phyloP scores from a whole-genome alignment of 2,329 filamentous ascomycete species.

The Emmonsia crescens region DNA sequence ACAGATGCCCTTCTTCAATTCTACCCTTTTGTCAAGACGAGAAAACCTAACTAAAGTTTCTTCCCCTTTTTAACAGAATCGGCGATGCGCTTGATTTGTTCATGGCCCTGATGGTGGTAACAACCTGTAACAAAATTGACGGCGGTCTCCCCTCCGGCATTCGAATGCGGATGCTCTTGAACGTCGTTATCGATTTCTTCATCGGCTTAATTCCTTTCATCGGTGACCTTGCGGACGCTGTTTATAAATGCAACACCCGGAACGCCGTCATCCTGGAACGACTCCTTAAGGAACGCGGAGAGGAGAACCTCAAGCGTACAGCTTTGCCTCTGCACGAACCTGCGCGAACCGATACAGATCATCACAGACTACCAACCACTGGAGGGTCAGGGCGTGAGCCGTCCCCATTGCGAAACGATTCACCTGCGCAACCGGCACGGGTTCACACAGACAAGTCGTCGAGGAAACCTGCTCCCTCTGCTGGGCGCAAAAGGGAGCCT shows the following conservation, averaged over 20 bases:
- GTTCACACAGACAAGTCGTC: not conserved
- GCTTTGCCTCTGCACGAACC: constrained; percentile 1
- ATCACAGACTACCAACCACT: constrained; percentile 12
- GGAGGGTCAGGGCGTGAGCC: not conserved
- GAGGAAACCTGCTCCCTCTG: not conserved
- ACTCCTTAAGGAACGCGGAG: constrained; percentile 32
- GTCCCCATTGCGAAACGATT: not conserved
- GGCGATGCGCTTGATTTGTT: constrained; percentile 66
- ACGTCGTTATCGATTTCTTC: constrained; percentile 48
- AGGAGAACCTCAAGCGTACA: constrained; percentile 12
- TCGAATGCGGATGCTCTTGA: constrained; percentile 64
- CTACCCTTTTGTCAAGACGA: not conserved
- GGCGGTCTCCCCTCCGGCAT: constrained; percentile 55
- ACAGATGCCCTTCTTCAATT: not conserved
- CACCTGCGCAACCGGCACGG: constrained; percentile 16
- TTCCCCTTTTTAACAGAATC: constrained; percentile 37
- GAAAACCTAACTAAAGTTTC: not conserved
- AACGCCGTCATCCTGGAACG: constrained; percentile 38
- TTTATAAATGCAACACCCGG: constrained; percentile 39
- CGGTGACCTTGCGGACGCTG: constrained; percentile 38
- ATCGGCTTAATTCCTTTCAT: constrained; percentile 43
- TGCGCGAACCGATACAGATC: constrained; percentile 2
- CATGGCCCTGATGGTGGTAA: constrained; percentile 65
- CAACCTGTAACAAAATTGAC: constrained; percentile 61
- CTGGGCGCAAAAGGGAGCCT: constrained; percentile 18